Evolutionary conservation across 2,329 filamentous ascomycete genomes (phyloP), one percentile per base, ranked within the genome.

Genomic region (Fusarium verticillioides): DNA sequence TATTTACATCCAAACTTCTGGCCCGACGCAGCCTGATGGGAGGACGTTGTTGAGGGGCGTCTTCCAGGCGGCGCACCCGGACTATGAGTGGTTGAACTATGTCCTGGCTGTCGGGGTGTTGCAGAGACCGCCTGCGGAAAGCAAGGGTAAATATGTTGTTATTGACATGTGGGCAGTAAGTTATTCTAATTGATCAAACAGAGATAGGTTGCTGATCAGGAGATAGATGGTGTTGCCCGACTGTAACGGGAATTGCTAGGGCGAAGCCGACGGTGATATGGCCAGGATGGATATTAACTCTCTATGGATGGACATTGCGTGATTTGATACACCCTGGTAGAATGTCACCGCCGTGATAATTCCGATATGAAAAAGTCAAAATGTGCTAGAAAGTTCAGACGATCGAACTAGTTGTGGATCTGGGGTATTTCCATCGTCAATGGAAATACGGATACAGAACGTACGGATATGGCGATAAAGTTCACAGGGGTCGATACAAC

Each of bases 51-150:
- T 79, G 28, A 63, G 74, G 9, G 78, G 81, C 5, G 61, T 80
- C 1, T 84, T 84, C 36, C 82, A 84, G 66, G 81, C 80, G 0
- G 79, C 79, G 1, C 79, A 80, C 54, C 69, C 77, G 4, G 77
- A 81, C 34, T 84, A 84, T 57, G 69, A 75, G 34, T 84, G 82
- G 82, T 65, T 84, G 28, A 84, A 84, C 60, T 75, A 75, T 16
- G 74, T 81, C 4, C 76, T 83, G 7, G 80, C 78, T 0, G 63
- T 74, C 0, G 78, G 78, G 0, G 70, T 78, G 5, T 12, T 78
- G 34, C 59, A 75, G 3, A n/a, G 70, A 1, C 69, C 72, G 0
- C 57, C 50, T 2, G 65, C 43, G 0, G 69, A 63, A 7, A 68
- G 66, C 2, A 62, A 49, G 1, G 75, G 73, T 2, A 77, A 77